Evolutionary conservation across 228 moss, liverwort and hornwort species (phyloP), one percentile per base, ranked within the genome.

Genomic region (Sphagnum fallax): DNA sequence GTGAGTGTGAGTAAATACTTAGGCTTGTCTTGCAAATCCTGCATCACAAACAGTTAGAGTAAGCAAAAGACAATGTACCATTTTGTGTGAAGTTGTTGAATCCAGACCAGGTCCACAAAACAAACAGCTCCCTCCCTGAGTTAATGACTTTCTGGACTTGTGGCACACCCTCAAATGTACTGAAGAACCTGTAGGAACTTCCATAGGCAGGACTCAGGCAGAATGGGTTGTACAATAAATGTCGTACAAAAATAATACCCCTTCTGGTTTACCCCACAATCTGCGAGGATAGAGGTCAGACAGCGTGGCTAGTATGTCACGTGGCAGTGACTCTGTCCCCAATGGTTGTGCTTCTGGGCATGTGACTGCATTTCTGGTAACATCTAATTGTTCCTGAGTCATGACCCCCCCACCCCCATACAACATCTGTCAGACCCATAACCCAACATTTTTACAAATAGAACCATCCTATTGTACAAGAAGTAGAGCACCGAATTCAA

Each of bases 211-310:
- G 32, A 32, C 1, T 32, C 32, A 32, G 32, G 32, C 32, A 32
- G 32, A 32, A 32, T 32, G 32, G 32, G 32, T 32, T 32, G 32
- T 32, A 32, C 32, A 32, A 32, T 32, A 32, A 32, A 32, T 32
- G 32, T 32, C 2, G 32, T 32, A 32, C 32, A 32, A 32, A 32
- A 32, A 32, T 32, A 32, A 32, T 60, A 95, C 95, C 88, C 91
- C 84, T 72, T 88, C 84, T 53, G 96, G 96, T 70, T 78, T 88
- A 47, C 96, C 96, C 87, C 83, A 92, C 69, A 96, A 79, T 53
- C 96, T 86, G 50, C 96, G 92, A 72, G 91, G 90, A 71, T 86
- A 88, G 10, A 96, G 86, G 89, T 96, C 96, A 60, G 96, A 90
- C 74, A 77, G 69, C 10, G 91, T 62, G 6, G 84, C 87, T 52